These are phyloP conservation scores for Parafenestella ontariensis DNA, from an alignment of 2,329 filamentous ascomycete genomes.

Conservation along the genomic window DNA sequence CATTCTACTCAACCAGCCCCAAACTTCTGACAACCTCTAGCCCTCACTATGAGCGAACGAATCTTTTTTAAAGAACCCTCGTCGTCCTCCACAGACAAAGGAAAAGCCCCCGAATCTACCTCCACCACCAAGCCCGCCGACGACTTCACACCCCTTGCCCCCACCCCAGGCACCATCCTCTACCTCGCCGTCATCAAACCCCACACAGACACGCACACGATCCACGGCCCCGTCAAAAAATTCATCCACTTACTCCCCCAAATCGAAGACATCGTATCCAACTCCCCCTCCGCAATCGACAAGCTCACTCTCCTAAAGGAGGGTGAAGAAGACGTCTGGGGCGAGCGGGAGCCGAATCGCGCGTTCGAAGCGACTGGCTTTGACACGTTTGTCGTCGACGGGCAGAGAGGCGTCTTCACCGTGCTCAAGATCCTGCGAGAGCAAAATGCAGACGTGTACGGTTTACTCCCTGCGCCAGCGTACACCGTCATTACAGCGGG, in stretches of 20 bases:
- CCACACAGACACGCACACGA: conserved; percentile 17
- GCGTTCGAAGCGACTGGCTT: conserved; percentile 16
- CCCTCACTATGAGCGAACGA: not conserved
- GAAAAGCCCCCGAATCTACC: not conserved
- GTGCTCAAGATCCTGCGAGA: not conserved
- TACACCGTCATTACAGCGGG: not conserved
- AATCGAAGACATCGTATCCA: conserved; percentile 16
- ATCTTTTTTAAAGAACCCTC: not conserved
- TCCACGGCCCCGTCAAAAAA: conserved; percentile 22
- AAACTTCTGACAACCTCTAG: not conserved
- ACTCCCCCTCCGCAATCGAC: conserved; percentile 29
- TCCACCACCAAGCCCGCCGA: conserved; percentile 17
- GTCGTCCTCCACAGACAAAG: not conserved
- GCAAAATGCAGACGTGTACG: not conserved
- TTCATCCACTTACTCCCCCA: conserved; percentile 27
- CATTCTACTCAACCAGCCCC: not conserved
- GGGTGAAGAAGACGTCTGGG: not conserved
- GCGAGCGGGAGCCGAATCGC: not conserved
- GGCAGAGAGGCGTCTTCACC: not conserved
- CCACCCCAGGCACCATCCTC: conserved; percentile 12
- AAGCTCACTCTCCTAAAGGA: conserved; percentile 10
- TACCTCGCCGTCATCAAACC: conserved; percentile 30
- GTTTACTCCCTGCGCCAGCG: not conserved
- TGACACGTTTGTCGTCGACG: not conserved
- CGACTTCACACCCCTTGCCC: conserved; percentile 12